Percentiles rank a stretch among this genome's conserved stretches.
Evolutionary conservation across 306 rosid species (phyloP).

Genomic region (Gastrolobium villosum): DNA sequence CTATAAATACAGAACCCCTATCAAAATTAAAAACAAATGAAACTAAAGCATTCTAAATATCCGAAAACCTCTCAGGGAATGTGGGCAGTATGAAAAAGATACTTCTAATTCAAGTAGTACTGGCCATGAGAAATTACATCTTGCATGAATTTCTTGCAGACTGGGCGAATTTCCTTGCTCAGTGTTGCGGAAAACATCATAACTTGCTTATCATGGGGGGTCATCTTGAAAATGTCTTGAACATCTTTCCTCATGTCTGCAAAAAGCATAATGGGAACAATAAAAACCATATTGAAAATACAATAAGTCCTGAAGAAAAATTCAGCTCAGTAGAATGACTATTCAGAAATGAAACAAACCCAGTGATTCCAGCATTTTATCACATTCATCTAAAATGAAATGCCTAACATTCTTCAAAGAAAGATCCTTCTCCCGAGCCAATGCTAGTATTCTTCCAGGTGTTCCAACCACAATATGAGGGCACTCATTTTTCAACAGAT

Average conservation of each 20-base stretch:
- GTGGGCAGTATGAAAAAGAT: slow-evolving; percentile 73
- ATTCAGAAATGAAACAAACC: slow-evolving; percentile 60
- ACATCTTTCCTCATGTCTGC: slow-evolving; percentile 99
- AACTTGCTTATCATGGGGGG: slow-evolving; percentile 99
- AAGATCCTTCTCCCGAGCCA: slow-evolving; percentile 90
- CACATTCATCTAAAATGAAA: slow-evolving; percentile 96
- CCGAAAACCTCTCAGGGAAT: slow-evolving; percentile 61
- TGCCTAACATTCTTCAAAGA: slow-evolving; percentile 94
- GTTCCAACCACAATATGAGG: slow-evolving; percentile 99
- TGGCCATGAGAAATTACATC: slow-evolving; percentile 98
- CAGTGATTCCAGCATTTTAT: slow-evolving; percentile 98
- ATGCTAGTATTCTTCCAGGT: slow-evolving; percentile 92
- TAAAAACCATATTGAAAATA: slow-evolving; percentile 15
- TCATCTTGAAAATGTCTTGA: slow-evolving; percentile 98
- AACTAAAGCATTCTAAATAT: slow-evolving; percentile 55
- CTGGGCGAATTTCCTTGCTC: slow-evolving; percentile 99
- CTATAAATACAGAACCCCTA: slow-evolving; percentile 42
- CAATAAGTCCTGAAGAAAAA: not conserved
- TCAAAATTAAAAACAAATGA: slow-evolving; percentile 45
- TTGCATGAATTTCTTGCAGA: slow-evolving; percentile 99
- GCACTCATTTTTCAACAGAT: slow-evolving; percentile 90
- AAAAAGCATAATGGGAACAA: slow-evolving; percentile 35
- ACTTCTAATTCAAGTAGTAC: slow-evolving; percentile 86
- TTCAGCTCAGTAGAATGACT: not conserved
- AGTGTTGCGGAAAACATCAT: slow-evolving; percentile 99